Percentiles rank a stretch among this genome's conserved stretches.
Evolutionary conservation across 805 yeast species (phyloP).

Genomic region (Cyberlindnera suaveolens): DNA sequence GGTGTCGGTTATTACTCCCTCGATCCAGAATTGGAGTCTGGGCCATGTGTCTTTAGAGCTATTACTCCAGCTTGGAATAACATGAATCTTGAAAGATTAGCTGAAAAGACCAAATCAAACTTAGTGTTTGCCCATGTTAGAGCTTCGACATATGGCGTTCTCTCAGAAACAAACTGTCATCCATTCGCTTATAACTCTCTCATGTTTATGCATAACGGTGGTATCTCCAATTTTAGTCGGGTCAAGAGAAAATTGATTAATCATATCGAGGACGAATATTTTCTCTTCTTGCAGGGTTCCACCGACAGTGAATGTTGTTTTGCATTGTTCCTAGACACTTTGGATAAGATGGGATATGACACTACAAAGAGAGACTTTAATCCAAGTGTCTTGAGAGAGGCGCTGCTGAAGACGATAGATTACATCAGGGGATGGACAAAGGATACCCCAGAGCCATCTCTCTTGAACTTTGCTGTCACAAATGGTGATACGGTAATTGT

Average conservation of each 20-base stretch:
- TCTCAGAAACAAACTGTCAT: slow-evolving; percentile 94
- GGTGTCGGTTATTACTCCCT: slow-evolving; percentile 89
- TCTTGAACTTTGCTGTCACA: slow-evolving; percentile 90
- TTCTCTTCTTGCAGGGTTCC: slow-evolving; percentile 79
- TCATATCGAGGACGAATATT: slow-evolving; percentile 74
- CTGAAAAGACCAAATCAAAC: slow-evolving; percentile 79
- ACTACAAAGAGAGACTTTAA: slow-evolving; percentile 48
- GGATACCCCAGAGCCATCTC: slow-evolving; percentile 70
- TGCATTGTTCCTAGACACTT: slow-evolving; percentile 77
- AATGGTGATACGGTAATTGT: slow-evolving; percentile 87
- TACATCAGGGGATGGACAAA: slow-evolving; percentile 75
- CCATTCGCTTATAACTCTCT: slow-evolving; percentile 84
- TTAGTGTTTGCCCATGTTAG: slow-evolving; percentile 93
- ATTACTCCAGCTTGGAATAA: slow-evolving; percentile 99
- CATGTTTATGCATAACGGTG: slow-evolving; percentile 98
- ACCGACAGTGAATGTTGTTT: slow-evolving; percentile 96
- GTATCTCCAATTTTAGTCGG: slow-evolving; percentile 61
- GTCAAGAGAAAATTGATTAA: slow-evolving; percentile 70
- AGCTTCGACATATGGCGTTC: slow-evolving; percentile 91
- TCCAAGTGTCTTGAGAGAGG: slow-evolving; percentile 55
- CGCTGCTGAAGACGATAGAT: slow-evolving; percentile 68
- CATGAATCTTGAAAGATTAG: slow-evolving; percentile 75
- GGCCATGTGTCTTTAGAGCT: slow-evolving; percentile 91
- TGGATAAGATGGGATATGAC: slow-evolving; percentile 70
- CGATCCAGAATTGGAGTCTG: slow-evolving; percentile 52